A percentile compares a stretch with the other conserved stretches of the same genome.
Conservation (phyloP, 768 basidiomycete species). For the Kwoniella europaea region DNA sequence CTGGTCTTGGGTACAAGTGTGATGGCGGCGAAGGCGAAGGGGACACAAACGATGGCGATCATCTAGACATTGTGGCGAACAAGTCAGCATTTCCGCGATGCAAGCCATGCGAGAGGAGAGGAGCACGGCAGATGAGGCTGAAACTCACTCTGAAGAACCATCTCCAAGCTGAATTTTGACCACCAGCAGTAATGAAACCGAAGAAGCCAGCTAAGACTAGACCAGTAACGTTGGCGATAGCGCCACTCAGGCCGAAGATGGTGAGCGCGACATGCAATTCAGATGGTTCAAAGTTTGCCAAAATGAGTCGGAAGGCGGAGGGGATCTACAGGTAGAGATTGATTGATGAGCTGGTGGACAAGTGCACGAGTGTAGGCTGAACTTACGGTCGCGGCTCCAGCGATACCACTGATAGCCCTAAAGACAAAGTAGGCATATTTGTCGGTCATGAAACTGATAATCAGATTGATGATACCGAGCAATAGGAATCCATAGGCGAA, state of each 20-base stretch:
- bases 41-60: slow-evolving; percentile 24
- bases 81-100: background rate
- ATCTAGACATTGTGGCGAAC: background rate
- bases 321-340: slow-evolving; percentile 22
- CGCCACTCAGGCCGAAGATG: slow-evolving; percentile 39
- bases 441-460: slow-evolving; percentile 40
- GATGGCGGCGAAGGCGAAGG: slow-evolving; percentile 28
- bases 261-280: slow-evolving; percentile 37
- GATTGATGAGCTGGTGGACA: background rate
- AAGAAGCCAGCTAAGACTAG: slow-evolving; percentile 43
- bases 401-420: slow-evolving; percentile 40
- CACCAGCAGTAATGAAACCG: slow-evolving; percentile 37
- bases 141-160: slow-evolving; percentile 45
- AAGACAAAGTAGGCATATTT: slow-evolving; percentile 41
- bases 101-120: too few relatives aligned
- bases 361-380: background rate
- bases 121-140: too few relatives aligned
- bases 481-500: slow-evolving; percentile 50
- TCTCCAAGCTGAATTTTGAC: slow-evolving; percentile 47
- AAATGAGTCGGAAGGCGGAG: slow-evolving; percentile 42
- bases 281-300: slow-evolving; percentile 37
- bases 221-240: slow-evolving; percentile 35
- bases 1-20: slow-evolving; percentile 33
- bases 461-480: slow-evolving; percentile 35
- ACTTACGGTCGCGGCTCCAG: slow-evolving; percentile 29